A percentile compares a stretch with the other conserved stretches of the same genome.
phyloP scores from a whole-genome alignment of 2,329 filamentous ascomycete species.

The Penicillium nordicum region DNA sequence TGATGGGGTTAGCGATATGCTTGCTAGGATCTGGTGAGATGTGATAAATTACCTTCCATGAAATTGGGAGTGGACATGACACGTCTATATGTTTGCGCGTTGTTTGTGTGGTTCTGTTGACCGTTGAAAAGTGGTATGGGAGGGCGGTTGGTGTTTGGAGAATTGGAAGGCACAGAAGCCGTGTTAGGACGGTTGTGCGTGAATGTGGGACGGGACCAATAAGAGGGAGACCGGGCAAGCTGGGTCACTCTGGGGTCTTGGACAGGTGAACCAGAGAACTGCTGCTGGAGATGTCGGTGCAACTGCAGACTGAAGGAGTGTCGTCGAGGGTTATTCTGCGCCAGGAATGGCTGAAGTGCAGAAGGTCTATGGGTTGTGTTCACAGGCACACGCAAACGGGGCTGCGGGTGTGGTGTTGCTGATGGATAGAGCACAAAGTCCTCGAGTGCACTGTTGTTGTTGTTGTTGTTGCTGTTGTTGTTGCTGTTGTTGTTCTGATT shows the following conservation, averaged over 20 bases:
- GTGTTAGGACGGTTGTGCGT: slow-evolving; percentile 35
- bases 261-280: slow-evolving; percentile 34
- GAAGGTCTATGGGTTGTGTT: slow-evolving; percentile 39
- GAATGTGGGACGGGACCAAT: slow-evolving; percentile 35
- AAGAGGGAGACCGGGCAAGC: slow-evolving; percentile 40
- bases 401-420: slow-evolving; percentile 27
- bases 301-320: slow-evolving; percentile 37
- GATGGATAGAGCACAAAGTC: slow-evolving; percentile 48
- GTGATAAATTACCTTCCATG: slow-evolving; percentile 39
- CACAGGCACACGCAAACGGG: slow-evolving; percentile 36
- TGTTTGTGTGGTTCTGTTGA: slow-evolving; percentile 31
- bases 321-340: slow-evolving; percentile 35
- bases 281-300: slow-evolving; percentile 33
- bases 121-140: slow-evolving; percentile 41
- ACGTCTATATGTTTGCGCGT: slow-evolving; percentile 29
- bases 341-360: slow-evolving; percentile 33
- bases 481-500: slow-evolving; percentile 33
- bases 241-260: slow-evolving; percentile 42
- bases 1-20: slow-evolving; percentile 14
- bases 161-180: slow-evolving; percentile 40
- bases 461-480: slow-evolving; percentile 33
- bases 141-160: slow-evolving; percentile 35
- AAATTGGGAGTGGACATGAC: slow-evolving; percentile 42
- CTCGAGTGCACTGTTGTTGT: slow-evolving; percentile 33
- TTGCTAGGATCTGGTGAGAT: background rate